Evolutionary conservation across 768 basidiomycete genomes (phyloP).

Genomic region (Peribolospora kevripleyi): DNA sequence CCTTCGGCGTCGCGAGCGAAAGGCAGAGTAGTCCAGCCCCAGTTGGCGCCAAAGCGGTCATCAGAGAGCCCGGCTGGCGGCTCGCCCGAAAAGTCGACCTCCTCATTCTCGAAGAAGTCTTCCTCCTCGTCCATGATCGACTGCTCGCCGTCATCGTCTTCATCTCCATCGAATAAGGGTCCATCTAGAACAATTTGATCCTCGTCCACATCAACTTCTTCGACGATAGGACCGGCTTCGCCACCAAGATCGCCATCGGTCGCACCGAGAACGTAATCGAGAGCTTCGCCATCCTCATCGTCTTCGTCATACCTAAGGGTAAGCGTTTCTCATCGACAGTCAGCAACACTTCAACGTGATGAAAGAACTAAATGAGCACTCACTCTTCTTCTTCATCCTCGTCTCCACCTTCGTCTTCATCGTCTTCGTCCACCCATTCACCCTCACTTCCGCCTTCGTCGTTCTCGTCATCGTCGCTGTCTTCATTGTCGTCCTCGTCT

Average conservation of each 20-base stretch:
- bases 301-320: constrained; percentile 1
- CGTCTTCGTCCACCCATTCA: constrained; percentile 7
- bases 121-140: constrained; percentile 8
- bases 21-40: too few relatives aligned
- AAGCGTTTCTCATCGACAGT: neutral
- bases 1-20: too few relatives aligned
- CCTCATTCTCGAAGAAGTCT: neutral
- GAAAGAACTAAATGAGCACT: neutral
- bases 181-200: neutral
- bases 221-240: constrained; percentile 11
- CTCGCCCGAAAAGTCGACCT: constrained; percentile 6
- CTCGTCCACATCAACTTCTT: constrained; percentile 15
- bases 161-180: constrained; percentile 13
- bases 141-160: constrained; percentile 19
- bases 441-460: constrained; percentile 40
- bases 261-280: neutral
- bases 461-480: constrained; percentile 27
- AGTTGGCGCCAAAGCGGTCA: neutral
- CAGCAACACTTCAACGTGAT: neutral
- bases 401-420: constrained; percentile 19
- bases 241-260: neutral
- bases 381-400: constrained; percentile 7
- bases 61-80: neutral
- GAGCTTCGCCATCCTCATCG: constrained; percentile 3
- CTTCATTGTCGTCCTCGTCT: constrained; percentile 1